Conservation (phyloP, 108 stramenopile species). For the Stephanodiscus triporus region DNA sequence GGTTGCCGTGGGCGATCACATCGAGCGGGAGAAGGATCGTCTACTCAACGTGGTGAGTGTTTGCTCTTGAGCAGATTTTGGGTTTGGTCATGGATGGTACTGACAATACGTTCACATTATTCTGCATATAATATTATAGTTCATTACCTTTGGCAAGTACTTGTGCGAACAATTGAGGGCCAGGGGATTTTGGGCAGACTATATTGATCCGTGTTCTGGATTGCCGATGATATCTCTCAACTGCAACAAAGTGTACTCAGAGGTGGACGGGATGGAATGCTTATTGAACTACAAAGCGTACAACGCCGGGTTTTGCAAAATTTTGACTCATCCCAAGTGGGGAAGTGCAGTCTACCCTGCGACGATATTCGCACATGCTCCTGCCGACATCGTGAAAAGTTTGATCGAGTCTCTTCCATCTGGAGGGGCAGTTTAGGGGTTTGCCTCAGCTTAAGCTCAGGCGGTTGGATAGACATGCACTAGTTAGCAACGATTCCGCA, state of each 20-base stretch:
- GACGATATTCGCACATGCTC: constrained; percentile 89
- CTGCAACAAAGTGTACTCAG: constrained; percentile 86
- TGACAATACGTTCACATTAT: constrained; percentile 10
- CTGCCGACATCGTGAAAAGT: constrained; percentile 54
- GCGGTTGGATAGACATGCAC: too few relatives aligned
- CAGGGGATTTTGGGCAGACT: constrained; percentile 90
- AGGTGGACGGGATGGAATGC: constrained; percentile 94
- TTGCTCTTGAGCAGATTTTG: constrained; percentile 1
- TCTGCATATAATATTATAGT: constrained; percentile 14
- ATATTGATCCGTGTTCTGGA: constrained; percentile 98
- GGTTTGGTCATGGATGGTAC: background rate
- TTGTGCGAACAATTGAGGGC: constrained; percentile 59
- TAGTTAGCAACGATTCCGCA: too few relatives aligned
- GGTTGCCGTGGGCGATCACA: constrained; percentile 83
- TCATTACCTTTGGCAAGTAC: constrained; percentile 77
- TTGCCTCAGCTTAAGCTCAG: background rate
- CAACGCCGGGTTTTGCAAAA: constrained; percentile 96
- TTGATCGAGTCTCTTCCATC: constrained; percentile 45
- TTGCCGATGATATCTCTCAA: constrained; percentile 87
- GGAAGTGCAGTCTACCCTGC: constrained; percentile 96
- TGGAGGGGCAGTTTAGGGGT: constrained; percentile 13
- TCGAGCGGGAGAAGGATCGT: constrained; percentile 87
- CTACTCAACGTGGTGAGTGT: constrained; percentile 77
- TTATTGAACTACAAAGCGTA: constrained; percentile 88
- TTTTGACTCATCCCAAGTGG: constrained; percentile 95